Percentiles rank a stretch among this genome's conserved stretches.
phyloP scores from a whole-genome alignment of 805 yeast species.

The Yarrowia yakushimensis region DNA sequence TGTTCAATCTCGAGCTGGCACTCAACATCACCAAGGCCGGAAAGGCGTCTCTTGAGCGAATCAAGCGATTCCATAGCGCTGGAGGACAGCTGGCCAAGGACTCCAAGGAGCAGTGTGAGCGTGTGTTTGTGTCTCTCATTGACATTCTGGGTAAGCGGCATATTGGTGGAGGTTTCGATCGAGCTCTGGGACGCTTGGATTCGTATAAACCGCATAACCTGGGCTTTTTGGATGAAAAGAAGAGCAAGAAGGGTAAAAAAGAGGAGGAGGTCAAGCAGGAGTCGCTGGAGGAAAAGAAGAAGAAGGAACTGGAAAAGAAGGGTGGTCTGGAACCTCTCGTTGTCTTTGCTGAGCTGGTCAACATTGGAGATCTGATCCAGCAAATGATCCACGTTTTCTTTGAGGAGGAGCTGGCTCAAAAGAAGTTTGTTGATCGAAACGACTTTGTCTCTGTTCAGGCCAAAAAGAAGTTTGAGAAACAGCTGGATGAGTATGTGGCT shows the following conservation, averaged over 20 bases:
- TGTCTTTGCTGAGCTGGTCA: conserved; percentile 84
- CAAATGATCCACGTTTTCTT: conserved; percentile 91
- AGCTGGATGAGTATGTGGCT: conserved; percentile 85
- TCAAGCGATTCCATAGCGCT: conserved; percentile 45
- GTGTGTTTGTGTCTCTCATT: conserved; percentile 65
- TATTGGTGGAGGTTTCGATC: conserved; percentile 77
- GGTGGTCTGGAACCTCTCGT: conserved; percentile 66
- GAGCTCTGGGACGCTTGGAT: conserved; percentile 66
- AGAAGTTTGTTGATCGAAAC: conserved; percentile 61
- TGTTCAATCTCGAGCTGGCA: conserved; percentile 78
- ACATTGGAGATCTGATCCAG: conserved; percentile 85
- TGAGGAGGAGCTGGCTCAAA: conserved; percentile 66
- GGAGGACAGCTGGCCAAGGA: conserved; percentile 38
- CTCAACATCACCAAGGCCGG: conserved; percentile 68
- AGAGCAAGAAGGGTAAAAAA: neutral
- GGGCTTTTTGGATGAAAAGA: conserved; percentile 11
- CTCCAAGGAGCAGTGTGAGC: conserved; percentile 50
- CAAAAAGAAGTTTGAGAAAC: conserved; percentile 75
- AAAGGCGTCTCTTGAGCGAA: conserved; percentile 57
- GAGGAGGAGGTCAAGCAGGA: conserved; percentile 25
- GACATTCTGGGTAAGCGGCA: conserved; percentile 66
- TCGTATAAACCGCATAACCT: conserved; percentile 59
- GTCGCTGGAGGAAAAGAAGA: neutral
- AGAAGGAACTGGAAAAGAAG: conserved; percentile 26
- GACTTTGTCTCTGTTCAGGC: conserved; percentile 77